Conservation (phyloP, 371 early-diverging fungal genomes). For the Zychaea mexicana region DNA sequence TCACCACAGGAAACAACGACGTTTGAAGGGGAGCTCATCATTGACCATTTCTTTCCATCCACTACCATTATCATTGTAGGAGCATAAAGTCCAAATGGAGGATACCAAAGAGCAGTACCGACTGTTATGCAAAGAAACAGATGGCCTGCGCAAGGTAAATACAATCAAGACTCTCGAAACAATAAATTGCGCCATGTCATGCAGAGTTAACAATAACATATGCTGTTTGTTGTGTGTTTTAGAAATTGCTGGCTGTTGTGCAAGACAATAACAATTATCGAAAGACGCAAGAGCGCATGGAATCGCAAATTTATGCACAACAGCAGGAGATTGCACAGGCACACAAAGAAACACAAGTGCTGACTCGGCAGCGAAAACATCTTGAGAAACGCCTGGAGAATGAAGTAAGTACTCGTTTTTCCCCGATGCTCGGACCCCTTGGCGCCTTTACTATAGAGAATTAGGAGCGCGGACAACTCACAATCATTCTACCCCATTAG, state of each 20-base stretch:
- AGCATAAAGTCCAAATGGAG: constrained; percentile 24
- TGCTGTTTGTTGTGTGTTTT: neutral
- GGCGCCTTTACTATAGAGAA: neutral
- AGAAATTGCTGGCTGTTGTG: constrained; percentile 21
- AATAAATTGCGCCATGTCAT: neutral
- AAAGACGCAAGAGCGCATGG: constrained; percentile 26
- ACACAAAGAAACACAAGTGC: constrained; percentile 21
- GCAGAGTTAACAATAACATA: neutral
- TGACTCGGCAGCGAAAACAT: constrained; percentile 22
- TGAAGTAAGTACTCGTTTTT: constrained; percentile 19
- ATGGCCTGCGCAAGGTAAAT: constrained; percentile 25
- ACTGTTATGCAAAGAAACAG: constrained; percentile 17
- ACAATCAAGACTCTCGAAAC: neutral
- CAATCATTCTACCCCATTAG: constrained; percentile 7
- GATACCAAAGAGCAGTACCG: constrained; percentile 27
- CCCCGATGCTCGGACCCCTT: too few species aligned
- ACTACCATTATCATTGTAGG: constrained; percentile 1
- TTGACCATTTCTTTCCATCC: neutral
- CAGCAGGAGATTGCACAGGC: constrained; percentile 21
- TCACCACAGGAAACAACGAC: too few species aligned
- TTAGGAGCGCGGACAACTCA: neutral
- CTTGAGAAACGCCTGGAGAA: constrained; percentile 27
- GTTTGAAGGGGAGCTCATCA: neutral
- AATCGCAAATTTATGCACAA: constrained; percentile 28
- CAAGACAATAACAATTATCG: constrained; percentile 28